These are phyloP conservation scores for Macrophomina tecta DNA, from an alignment of 2,329 filamentous ascomycete species.

Conservation along the genomic window DNA sequence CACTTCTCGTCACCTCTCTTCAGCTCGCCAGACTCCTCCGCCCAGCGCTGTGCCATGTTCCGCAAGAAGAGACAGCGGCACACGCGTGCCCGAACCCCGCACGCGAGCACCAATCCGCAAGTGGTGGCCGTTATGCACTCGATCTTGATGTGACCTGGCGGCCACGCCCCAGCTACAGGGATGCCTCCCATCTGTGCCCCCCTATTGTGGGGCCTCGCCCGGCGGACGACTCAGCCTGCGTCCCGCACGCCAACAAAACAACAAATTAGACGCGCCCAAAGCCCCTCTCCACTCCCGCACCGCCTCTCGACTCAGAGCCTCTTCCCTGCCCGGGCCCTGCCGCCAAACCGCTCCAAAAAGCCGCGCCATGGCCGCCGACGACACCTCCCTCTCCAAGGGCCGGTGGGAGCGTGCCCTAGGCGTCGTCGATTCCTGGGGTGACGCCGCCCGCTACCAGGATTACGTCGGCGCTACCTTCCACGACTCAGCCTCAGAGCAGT, in stretches of 20 bases:
- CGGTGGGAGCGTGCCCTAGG: constrained; percentile 24
- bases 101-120: not conserved
- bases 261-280: constrained; percentile 8
- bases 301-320: not conserved
- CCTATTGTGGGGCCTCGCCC: not conserved
- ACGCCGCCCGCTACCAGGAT: constrained; percentile 3
- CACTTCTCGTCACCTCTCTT: not conserved
- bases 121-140: not conserved
- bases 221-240: not conserved
- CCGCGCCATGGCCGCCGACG: constrained; percentile 16
- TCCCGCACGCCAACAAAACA: constrained; percentile 16
- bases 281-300: constrained; percentile 11
- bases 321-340: not conserved
- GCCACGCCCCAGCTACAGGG: constrained; percentile 5
- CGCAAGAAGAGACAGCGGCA: not conserved
- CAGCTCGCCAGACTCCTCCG: not conserved
- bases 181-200: not conserved
- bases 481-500: constrained; percentile 37
- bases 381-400: constrained; percentile 14
- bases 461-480: not conserved
- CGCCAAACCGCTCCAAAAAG: not conserved
- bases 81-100: not conserved
- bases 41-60: not conserved
- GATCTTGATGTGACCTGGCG: not conserved
- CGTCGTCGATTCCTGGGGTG: constrained; percentile 17